Percentiles rank a stretch among this genome's conserved stretches.
phyloP scores from a whole-genome alignment of 768 basidiomycete species.

The Tricholoma sp. region DNA sequence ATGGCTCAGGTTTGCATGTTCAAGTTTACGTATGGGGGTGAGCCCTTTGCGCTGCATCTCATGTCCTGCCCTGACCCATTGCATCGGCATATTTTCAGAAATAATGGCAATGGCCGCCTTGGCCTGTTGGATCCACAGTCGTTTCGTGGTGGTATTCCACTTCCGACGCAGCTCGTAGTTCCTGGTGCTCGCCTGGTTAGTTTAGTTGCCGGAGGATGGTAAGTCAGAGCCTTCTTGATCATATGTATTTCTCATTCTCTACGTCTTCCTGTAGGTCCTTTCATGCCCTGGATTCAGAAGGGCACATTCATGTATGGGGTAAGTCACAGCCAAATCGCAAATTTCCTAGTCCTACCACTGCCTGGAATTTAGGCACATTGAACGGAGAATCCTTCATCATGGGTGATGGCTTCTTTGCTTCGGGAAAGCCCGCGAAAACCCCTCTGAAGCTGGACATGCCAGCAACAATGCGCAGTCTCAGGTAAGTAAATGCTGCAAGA shows the following conservation, averaged over 20 bases:
- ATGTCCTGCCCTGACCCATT: neutral
- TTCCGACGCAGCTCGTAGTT: constrained; percentile 59
- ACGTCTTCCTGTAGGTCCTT: constrained; percentile 57
- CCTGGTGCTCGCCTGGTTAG: constrained; percentile 62
- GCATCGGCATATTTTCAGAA: constrained; percentile 32
- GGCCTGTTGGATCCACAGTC: constrained; percentile 41
- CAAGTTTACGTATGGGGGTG: constrained; percentile 53
- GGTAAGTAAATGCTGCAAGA: constrained; percentile 33
- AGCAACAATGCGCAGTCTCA: constrained; percentile 53
- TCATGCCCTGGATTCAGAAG: constrained; percentile 76
- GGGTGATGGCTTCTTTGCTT: constrained; percentile 52
- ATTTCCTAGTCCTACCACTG: neutral
- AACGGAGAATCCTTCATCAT: constrained; percentile 40
- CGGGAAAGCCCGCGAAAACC: constrained; percentile 40
- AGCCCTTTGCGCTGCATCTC: constrained; percentile 1
- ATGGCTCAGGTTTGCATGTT: neutral
- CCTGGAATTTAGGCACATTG: constrained; percentile 48
- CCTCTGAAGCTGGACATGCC: constrained; percentile 63
- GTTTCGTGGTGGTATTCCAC: constrained; percentile 42
- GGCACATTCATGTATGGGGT: constrained; percentile 82
- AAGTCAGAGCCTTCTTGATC: constrained; percentile 1
- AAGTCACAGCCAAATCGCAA: constrained; percentile 10
- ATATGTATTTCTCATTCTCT: constrained; percentile 1
- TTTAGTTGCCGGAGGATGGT: constrained; percentile 83
- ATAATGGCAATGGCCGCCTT: constrained; percentile 56